Evolutionary conservation across 139 green algal species (phyloP), one percentile per base, ranked within the genome.

Genomic region (Ettlia oleoabundans): DNA sequence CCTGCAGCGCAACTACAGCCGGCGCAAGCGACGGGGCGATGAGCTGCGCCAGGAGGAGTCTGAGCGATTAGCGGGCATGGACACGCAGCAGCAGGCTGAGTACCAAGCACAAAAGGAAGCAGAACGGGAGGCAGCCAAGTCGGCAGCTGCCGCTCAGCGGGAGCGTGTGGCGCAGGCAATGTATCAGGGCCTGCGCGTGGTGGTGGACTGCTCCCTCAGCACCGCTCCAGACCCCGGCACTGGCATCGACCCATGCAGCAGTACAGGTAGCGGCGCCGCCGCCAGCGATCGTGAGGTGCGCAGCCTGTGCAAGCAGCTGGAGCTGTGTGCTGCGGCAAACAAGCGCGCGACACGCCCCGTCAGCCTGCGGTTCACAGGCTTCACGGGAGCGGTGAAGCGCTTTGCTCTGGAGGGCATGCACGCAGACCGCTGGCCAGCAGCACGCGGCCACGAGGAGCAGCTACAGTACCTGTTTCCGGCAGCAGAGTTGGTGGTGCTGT

Each of bases 381-480:
- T 82, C 26, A 30, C 40, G 8, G 76, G 76, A 18, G 10, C 13
- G 2, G 76, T 73, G 62, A n/a, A 30, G 8, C 5, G 4, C 15
- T 82, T 82, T 82, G 76, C 76, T n/a, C n/a, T 74, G 40, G n/a
- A 69, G n/a, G 41, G 76, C 61, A 82, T 82, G 76, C 40, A 74
- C 41, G 76, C 76, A 28, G 58, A 63, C 28, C 61, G 76, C 19
- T 82, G 76, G 76, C 76, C 76, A 6, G 76, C 76, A 24, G 74
- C 55, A 32, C 62, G 30, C 30, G 55, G 62, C 18, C 41, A 82
- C 4, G 76, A 43, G 19, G 62, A 18, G n/a, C 38, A 40, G 15
- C 37, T 69, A 22, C n/a, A 24, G 18, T 8, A 82, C 8, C 58
- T 82, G 22, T 82, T 82, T 30, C 76, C 76, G 4, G 30, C 13